Evolutionary conservation across 1,139 yeast genomes (phyloP), one percentile per base, ranked within the genome.

Genomic region (Ogataea hybrid): DNA sequence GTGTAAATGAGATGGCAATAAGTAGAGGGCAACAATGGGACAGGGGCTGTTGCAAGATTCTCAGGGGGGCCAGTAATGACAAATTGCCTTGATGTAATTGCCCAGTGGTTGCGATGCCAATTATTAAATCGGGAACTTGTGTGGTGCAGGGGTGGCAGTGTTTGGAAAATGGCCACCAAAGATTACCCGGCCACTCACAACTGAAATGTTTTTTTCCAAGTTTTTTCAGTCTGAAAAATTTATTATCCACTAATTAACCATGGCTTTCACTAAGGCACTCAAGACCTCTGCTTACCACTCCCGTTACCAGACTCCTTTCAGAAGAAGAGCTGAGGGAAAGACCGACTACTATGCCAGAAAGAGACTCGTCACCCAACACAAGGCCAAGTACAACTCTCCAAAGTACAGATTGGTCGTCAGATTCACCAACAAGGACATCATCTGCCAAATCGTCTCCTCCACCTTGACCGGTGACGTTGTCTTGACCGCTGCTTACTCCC

Each of bases 261-360:
- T 88, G 96, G 78, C 81, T 67, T 88, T 88, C 89, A 71, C 75
- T 65, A 80, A 80, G 69, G 65, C 66, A 56, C 66, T 70, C 62
- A 89, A 89, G 82, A 72, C 79, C 68, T 82, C 95, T 65, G 94
- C 97, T 62, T 92, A 94, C 92, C 89, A 82, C 82, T 89, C 97
- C 71, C 92, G 99, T 74, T 92, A 83, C 96, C 99, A 92, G 81
- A 92, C 98, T 71, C 97, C 97, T 63, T 92, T 89, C 96, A 89
- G 98, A 76, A 89, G 99, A 84, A 88, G 99, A 86, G 89, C 95
- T 73, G 97, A 94, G 78, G 99, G 98, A 79, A 92, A 94, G 84
- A 92, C 99, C 71, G 99, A 92, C 75, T 92, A 90, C 96, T 92
- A 90, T 84, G 97, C 95, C 75, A 92, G 99, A 84, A 92, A 92